Evolutionary conservation across 768 basidiomycete species (phyloP).

Genomic region (Rhizopogon vinicolor): DNA sequence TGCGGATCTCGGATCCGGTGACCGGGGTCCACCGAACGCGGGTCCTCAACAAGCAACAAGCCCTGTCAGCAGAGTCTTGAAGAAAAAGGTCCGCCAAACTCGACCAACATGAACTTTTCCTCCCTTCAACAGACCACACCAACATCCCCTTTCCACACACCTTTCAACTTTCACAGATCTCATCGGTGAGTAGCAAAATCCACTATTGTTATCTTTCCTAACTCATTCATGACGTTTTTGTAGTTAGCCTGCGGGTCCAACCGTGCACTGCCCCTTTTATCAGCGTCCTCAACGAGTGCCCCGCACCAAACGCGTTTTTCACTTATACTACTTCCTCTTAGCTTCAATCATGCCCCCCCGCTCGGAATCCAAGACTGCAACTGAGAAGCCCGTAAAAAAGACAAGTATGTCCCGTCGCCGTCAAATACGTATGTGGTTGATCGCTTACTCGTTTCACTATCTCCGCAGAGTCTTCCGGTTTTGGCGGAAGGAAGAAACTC

Average conservation of each 20-base stretch:
- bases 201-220: constrained; percentile 1
- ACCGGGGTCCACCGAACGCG: constrained; percentile 22
- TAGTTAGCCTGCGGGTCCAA: constrained; percentile 3
- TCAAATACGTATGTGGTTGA: constrained; percentile 13
- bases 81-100: constrained; percentile 51
- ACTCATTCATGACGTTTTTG: constrained; percentile 1
- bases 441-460: constrained; percentile 13
- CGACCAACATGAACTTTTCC: constrained; percentile 46
- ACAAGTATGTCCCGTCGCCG: constrained; percentile 34
- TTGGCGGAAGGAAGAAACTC: constrained; percentile 54
- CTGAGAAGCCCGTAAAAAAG: constrained; percentile 53
- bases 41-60: constrained; percentile 17
- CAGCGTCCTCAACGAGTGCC: constrained; percentile 22
- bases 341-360: constrained; percentile 39
- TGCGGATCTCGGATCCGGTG: not conserved
- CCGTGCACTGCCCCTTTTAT: constrained; percentile 23
- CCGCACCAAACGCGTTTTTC: constrained; percentile 10
- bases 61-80: constrained; percentile 19
- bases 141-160: constrained; percentile 12
- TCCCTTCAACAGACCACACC: constrained; percentile 37
- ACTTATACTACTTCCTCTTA: constrained; percentile 3
- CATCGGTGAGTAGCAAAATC: constrained; percentile 7
- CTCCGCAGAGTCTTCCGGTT: constrained; percentile 47
- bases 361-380: constrained; percentile 32
- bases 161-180: constrained; percentile 6